Evolutionary conservation across 2,329 filamentous ascomycete genomes (phyloP), one percentile per base, ranked within the genome.

Genomic region (Aspergillaceae sp.): DNA sequence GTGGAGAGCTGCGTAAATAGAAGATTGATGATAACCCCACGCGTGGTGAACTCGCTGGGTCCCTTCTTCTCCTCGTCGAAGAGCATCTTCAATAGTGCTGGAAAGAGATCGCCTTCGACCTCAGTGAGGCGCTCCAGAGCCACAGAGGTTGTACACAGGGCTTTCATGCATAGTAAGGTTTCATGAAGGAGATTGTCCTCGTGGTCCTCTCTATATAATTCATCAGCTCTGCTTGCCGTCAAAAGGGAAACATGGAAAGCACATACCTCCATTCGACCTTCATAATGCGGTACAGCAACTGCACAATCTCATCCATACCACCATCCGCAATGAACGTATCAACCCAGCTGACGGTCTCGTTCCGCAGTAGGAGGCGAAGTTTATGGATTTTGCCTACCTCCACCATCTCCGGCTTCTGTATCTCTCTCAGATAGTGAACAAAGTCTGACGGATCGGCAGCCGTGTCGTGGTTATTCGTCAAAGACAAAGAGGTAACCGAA

Each of bases 21-120:
- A 5, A 97, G 77, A 42, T 86, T 92, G 34, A 90, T 87, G 61
- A 97, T 85, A 56, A 97, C 87, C 56, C 84, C 85, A 46, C 92
- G 83, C 8, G 92, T 97, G 4, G 86, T 92, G 65, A 95, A 98
- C 66, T 98, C 92, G 71, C 87, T 94, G 0, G 92, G 92, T 0
- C 92, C 92, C 65, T 97, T 97, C 73, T 90, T 94, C 63, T 97
- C 91, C n/a, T 94, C 87, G 59, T 96, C 90, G 59, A 97, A 97
- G 36, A 97, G 75, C 84, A 97, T 89, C 48, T 80, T 79, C 41
- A 97, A 70, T 41, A 98, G 73, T 28, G 87, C 86, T 2, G 91
- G 88, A 60, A 97, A 96, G 6, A 98, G 75, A 0, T 84, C 83
- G 4, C 75, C 73, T 55, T 94, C 87, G 47, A 95, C 87, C 7